Evolutionary conservation across 2,329 filamentous ascomycete species (phyloP), one percentile per base, ranked within the genome.

Genomic region (Aspergillus sp.): DNA sequence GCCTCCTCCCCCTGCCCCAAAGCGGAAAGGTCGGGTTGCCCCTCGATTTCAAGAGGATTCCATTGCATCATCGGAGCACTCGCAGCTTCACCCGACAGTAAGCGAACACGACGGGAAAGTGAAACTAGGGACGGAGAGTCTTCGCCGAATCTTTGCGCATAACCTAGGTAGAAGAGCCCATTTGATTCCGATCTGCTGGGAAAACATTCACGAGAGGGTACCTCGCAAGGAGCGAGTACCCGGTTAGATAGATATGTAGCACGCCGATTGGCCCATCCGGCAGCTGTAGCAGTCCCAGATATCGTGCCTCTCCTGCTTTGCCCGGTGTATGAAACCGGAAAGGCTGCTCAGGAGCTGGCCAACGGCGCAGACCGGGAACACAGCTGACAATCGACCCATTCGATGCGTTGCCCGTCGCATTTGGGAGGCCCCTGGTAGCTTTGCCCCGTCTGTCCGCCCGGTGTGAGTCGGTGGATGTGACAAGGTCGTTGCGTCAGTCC

Each of bases 321-420:
- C 71, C 73, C 73, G 74, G 73, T 74, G 71, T 71, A 69, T 73
- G 71, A 74, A 74, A 74, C 71, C 71, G 71, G 72, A 73, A 73
- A 72, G 63, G 64, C 64, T 65, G 63, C 61, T 67, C 62, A 62
- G 62, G 58, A 66, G 51, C 60, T 64, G 58, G 53, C 56, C 52
- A 62, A 63, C 70, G 70, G 70, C 66, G 69, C 66, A 68, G 66
- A 62, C 63, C 70, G 70, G 70, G 62, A 66, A 48, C 53, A 49
- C 55, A 60, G 61, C 62, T 64, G 55, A 50, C 60, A 57, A 54
- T 56, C 45, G 57, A 58, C 57, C 51, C 52, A 57, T 57, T 47
- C 20, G 43, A 45, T 57, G 55, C 47, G 47, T 51, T 48, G 55
- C 53, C 26, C 52, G 53, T 62, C 43, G 50, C 51, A 60, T 56